Base-by-base conservation (phyloP, 148 eudicot genomes). In the Amaranthus palmeri region DNA sequence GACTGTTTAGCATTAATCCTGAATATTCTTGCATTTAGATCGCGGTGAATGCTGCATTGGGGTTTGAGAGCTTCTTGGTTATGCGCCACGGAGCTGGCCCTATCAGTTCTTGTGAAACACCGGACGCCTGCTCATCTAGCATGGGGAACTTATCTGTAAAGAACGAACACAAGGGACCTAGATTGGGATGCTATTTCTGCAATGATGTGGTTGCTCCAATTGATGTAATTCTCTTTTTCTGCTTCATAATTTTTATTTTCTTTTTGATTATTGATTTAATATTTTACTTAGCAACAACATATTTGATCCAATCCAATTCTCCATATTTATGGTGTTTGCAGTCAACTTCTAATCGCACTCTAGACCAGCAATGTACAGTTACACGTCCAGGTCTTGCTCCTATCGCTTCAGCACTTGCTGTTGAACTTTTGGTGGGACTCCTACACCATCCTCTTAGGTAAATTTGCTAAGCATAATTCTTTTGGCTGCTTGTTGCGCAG, bases 351-450 rank as follows among this genome's bases (percentile, higher is more conserved):
- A 93, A 93, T 67, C 96, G 97, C 70, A 91, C 98, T 44, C 73
- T 93, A 77, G 98, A 93, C 78, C 98, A 93, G 86, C 98, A 93
- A 69, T 93, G 98, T 77, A 93, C 98, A 4, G 98, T 93, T 66
- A 93, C 98, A 67, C 96, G 98, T 66, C 98, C 98, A 43, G 98
- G 98, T 60, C 96, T 93, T 77, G 96, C 98, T 74, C 98, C 98
- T 62, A 89, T 93, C 80, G 98, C 98, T 54, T 93, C 98, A 7
- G 83, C 97, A 5, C 92, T 93, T 80, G 97, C 97, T 56, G 98
- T 93, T 72, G 98, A 93, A 77, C 92, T 93, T 71, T 73, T 93
- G 67, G 97, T 93, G 18, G 92, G 97, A 64, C 79, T 93, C 50
- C 78, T 93, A 58, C 98, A 93, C 82, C 96, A 93, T 77, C 97